phyloP scores from a whole-genome alignment of 2,329 filamentous ascomycete species.

The Penicillium verrucosum region DNA sequence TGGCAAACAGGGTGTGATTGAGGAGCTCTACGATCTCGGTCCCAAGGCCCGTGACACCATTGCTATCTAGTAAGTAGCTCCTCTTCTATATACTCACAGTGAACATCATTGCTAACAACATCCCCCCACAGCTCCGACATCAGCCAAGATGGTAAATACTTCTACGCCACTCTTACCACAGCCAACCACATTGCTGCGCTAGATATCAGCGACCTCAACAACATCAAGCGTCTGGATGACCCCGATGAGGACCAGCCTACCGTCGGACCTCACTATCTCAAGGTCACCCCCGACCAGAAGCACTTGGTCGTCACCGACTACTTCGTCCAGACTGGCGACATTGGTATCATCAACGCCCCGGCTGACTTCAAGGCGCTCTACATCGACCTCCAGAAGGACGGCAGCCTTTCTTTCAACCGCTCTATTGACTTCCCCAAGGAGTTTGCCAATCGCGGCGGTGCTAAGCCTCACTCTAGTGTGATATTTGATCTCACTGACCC shows the following conservation, averaged over 20 bases:
- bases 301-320: conserved; percentile 64
- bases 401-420: conserved; percentile 58
- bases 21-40: conserved; percentile 59
- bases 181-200: conserved; percentile 62
- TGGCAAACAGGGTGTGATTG: conserved; percentile 56
- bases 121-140: conserved; percentile 50
- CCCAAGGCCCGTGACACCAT: conserved; percentile 54
- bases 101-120: neutral
- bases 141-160: conserved; percentile 55
- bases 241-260: conserved; percentile 58
- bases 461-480: conserved; percentile 55
- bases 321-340: conserved; percentile 62
- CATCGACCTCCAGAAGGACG: conserved; percentile 57
- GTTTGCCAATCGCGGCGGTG: conserved; percentile 56
- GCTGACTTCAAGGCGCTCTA: conserved; percentile 62
- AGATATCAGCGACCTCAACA: conserved; percentile 59
- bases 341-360: conserved; percentile 59
- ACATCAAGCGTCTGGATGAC: conserved; percentile 60
- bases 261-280: conserved; percentile 62
- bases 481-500: conserved; percentile 57
- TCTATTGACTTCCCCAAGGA: conserved; percentile 56
- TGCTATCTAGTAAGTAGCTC: conserved; percentile 52
- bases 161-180: conserved; percentile 60
- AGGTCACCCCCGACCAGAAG: conserved; percentile 63
- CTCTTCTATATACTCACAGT: neutral